Base-by-base conservation (phyloP, 192 early-diverging fungal species). In the Spizellomyces punctatus region DNA sequence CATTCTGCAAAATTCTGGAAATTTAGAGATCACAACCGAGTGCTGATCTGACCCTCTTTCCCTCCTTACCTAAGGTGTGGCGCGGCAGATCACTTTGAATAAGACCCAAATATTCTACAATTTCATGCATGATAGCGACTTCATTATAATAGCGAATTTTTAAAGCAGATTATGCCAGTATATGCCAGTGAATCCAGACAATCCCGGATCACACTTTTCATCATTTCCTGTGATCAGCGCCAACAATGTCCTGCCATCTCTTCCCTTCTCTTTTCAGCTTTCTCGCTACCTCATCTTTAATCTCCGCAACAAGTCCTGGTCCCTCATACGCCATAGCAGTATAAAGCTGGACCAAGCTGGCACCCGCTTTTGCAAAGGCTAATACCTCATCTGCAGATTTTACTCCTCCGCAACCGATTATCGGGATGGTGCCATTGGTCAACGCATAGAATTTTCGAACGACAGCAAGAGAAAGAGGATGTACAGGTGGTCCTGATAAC, bases 341-440 rank as follows among this genome's bases (percentile, higher is more conserved):
- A 78, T 94, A 95, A 16, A 96, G 58, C 80, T 96, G 94, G 4
- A 95, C 89, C 68, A 86, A 69, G 22, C 82, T 85, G 10, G 95
- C 95, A 8, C 95, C 95, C 1, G 95, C 94, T 47, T 79, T 79
- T n/a, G 85, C 92, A 77, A 90, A 94, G 19, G 82, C 87, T 22
- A 96, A 55, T 2, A 89, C 94, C 69, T 96, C 94, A 41, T 88
- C 83, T 8, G 86, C 95, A 44, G 81, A 81, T 17, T 75, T 66
- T 64, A 96, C 89, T 58, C 95, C 95, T 43, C 95, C 95, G 75
- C 94, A 95, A 4, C 94, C 95, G 61, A 96, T 89, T 47, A 96
- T 87, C 3, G 92, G 91, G 7, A 95, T 82, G 36, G 71, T 70
- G 16, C 93, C 93, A 43, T 83, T 74, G 5, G 94, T 96, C 66